phyloP scores from a whole-genome alignment of 75 land plant genomes.

The Pinus albicaulis region DNA sequence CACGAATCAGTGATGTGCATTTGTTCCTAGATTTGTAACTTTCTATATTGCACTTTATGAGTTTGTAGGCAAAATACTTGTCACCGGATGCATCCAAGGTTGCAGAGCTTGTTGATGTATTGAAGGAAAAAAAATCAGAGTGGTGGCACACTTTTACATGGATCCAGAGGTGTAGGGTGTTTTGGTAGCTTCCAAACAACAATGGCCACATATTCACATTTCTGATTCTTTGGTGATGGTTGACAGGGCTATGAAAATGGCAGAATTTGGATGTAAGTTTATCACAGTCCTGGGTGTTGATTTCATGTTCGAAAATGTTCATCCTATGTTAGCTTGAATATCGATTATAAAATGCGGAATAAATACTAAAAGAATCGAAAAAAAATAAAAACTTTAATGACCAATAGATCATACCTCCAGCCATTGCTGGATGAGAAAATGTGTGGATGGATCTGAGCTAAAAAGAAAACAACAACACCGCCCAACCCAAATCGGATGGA shows the following conservation, averaged over 20 bases:
- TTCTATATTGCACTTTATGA: slow-evolving; percentile 12
- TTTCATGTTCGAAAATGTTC: slow-evolving; percentile 99
- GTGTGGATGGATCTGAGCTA: too few species aligned
- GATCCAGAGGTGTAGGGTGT: slow-evolving; percentile 99
- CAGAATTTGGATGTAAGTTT: slow-evolving; percentile 78
- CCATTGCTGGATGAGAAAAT: too few species aligned
- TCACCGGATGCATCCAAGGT: slow-evolving; percentile 65
- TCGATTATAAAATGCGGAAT: too few species aligned
- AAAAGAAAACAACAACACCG: too few species aligned
- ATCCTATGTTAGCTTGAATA: too few species aligned
- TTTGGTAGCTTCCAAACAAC: slow-evolving; percentile 85
- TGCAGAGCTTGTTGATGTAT: slow-evolving; percentile 57
- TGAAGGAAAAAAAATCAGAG: slow-evolving; percentile 78
- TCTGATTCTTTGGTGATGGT: slow-evolving; percentile 99
- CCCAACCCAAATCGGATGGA: too few species aligned
- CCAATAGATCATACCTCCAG: too few species aligned
- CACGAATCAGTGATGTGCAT: neutral
- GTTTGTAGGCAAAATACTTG: slow-evolving; percentile 79
- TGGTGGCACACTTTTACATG: slow-evolving; percentile 99
- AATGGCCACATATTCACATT: slow-evolving; percentile 93
- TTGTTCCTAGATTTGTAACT: neutral
- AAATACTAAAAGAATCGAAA: too few species aligned
- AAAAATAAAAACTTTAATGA: too few species aligned
- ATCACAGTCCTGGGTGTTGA: slow-evolving; percentile 94
- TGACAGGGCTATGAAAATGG: slow-evolving; percentile 92